A percentile compares a stretch with the other conserved stretches of the same genome.
These are phyloP conservation scores for Tremellales sp. DNA, from an alignment of 1,284 basidiomycete genomes.

Conservation along the genomic window DNA sequence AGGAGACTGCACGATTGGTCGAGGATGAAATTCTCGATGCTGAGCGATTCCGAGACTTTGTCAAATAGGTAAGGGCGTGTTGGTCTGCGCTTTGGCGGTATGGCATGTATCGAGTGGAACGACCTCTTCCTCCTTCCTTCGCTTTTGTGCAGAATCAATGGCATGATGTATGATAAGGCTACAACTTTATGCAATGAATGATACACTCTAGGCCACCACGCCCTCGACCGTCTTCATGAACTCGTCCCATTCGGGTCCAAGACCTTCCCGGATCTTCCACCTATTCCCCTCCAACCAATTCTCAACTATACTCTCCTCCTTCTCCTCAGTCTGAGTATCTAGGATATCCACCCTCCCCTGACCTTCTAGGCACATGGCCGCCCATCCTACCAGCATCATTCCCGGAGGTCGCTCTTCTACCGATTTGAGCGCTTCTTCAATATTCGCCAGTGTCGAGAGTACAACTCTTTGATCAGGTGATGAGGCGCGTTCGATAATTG, in stretches of 20 bases:
- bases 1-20: conserved; percentile 58
- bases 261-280: conserved; percentile 40
- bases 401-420: conserved; percentile 91
- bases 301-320: conserved; percentile 35
- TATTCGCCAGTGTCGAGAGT: conserved; percentile 68
- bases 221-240: conserved; percentile 2
- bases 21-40: conserved; percentile 54
- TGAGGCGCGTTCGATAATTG: conserved; percentile 87
- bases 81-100: too few relatives aligned
- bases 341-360: conserved; percentile 53
- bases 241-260: conserved; percentile 7
- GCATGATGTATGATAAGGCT: too few relatives aligned
- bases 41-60: conserved; percentile 12
- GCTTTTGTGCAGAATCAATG: too few relatives aligned
- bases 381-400: conserved; percentile 94
- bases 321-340: conserved; percentile 45
- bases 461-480: conserved; percentile 87
- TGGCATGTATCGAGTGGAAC: too few relatives aligned
- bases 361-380: conserved; percentile 55
- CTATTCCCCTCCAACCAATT: conserved; percentile 37
- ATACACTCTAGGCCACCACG: not conserved
- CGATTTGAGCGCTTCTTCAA: conserved; percentile 66
- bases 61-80: too few relatives aligned
- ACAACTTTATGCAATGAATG: too few relatives aligned
- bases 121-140: too few relatives aligned